Conservation (phyloP, 1,284 basidiomycete genomes). For the Irpex rosettiformis region DNA sequence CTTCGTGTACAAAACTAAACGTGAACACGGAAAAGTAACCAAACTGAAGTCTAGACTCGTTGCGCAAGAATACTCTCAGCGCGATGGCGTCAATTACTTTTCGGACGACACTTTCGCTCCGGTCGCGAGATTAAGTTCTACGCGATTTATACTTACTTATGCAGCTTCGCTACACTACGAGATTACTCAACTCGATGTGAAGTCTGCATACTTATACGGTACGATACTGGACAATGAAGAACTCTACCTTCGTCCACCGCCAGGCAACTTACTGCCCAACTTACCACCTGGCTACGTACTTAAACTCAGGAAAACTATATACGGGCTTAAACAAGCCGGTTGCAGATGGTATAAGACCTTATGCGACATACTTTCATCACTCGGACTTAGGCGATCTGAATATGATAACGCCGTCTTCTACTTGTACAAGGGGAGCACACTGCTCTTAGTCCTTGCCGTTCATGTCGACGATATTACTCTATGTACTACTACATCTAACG, state of each 20-base stretch:
- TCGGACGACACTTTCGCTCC: constrained; percentile 28
- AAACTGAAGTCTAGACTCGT: constrained; percentile 35
- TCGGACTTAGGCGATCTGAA: constrained; percentile 14
- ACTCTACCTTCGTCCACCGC: constrained; percentile 25
- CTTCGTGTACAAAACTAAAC: neutral
- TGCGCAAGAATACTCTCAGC: constrained; percentile 38
- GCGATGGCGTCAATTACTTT: constrained; percentile 34
- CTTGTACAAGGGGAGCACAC: neutral
- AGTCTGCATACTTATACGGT: constrained; percentile 30
- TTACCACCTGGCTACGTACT: constrained; percentile 10
- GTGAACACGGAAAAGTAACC: neutral
- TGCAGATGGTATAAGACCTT: constrained; percentile 16
- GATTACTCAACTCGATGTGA: constrained; percentile 29
- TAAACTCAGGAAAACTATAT: constrained; percentile 18
- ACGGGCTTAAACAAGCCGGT: constrained; percentile 25
- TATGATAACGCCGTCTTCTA: constrained; percentile 21
- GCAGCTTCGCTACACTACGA: no score
- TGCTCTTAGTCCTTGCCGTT: constrained; percentile 11
- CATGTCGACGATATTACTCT: constrained; percentile 28
- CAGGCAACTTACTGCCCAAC: constrained; percentile 10
- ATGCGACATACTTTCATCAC: constrained; percentile 5
- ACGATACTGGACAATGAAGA: constrained; percentile 20
- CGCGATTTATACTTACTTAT: neutral
- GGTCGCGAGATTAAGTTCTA: neutral
- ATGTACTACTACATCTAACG: constrained; percentile 18